Base-by-base conservation (phyloP, 306 rosid genomes). In the Quercus bicolor region DNA sequence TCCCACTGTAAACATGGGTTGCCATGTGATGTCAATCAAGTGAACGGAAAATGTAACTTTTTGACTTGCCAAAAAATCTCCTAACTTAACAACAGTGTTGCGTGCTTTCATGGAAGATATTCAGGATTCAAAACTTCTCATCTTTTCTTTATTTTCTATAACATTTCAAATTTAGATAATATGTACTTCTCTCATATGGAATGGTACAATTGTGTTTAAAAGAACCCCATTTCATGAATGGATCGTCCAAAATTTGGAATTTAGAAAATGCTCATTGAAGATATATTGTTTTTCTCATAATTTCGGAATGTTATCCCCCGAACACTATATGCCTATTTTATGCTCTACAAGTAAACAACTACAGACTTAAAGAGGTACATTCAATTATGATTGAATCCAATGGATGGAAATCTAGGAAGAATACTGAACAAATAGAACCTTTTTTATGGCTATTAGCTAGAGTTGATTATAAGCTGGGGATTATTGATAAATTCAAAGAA, bases 401-500 rank as follows among this genome's bases (percentile, higher is more conserved):
- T 0, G 20, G 5, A 62, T 0, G 29, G 69, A 62, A 15, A 0
- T 28, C n/a, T 1, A 16, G 29, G 28, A 26, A 61, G 33, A 66
- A 18, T 18, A 4, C 23, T 18, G 48, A 33, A 66, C 52, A 31
- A 0, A 48, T 12, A 15, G 43, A 52, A 52, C n/a, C 11, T n/a
- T 69, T 34, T 59, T 74, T 73, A 55, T 70, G 53, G 21, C 73
- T 66, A 76, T 70, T 48, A 52, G 51, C 62, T n/a, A 75, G 19
- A 70, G 69, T 77, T 76, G 54, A 70, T 64, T 73, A 72, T 34
- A 43, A 80, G 48, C 3, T 15, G 74, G 43, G 9, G 21, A 18
- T 55, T 26, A 28, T 60, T 61, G 33, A 21, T 54, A 61, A 37
- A 78, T 28, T 52, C 62, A 34, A 57, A 5, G 23, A 82, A 76